Conservation (phyloP, 2,329 filamentous ascomycete species). For the Fusarium metavorans region DNA sequence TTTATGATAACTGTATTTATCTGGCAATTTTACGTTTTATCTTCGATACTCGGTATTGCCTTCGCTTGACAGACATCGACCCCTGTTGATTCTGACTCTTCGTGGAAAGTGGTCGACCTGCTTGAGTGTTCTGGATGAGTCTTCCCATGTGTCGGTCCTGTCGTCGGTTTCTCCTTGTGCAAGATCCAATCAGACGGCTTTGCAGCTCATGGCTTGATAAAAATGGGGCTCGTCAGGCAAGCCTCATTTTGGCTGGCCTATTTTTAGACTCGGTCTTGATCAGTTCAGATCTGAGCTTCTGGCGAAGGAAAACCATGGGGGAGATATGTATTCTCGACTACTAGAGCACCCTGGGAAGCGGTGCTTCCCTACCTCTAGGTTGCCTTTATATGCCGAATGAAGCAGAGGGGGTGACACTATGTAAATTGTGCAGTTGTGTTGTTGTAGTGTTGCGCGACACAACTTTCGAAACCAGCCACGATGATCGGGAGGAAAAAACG, state of each 20-base stretch:
- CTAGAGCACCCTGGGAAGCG: not conserved
- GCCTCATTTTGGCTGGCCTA: not conserved
- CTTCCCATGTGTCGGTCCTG: not conserved
- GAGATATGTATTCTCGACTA: not conserved
- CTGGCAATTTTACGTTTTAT: not conserved
- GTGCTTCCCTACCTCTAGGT: no score
- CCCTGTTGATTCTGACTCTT: not conserved
- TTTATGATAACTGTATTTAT: not conserved
- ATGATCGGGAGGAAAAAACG: not conserved
- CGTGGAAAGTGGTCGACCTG: not conserved
- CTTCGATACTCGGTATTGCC: not conserved
- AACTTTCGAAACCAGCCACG: not conserved
- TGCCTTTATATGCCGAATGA: not conserved
- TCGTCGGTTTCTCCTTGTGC: not conserved
- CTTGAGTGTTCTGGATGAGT: not conserved
- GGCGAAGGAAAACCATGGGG: not conserved
- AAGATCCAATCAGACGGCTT: not conserved
- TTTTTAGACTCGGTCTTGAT: not conserved
- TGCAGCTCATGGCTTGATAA: not conserved
- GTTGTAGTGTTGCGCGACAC: not conserved
- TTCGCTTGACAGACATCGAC: not conserved
- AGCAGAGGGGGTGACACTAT: not conserved
- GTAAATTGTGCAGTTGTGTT: not conserved
- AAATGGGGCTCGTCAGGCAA: not conserved
- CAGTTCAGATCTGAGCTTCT: not conserved